Percentiles rank a stretch among this genome's conserved stretches.
Conservation (phyloP, 140 eudicot species). For the Eryngium alpinum region DNA sequence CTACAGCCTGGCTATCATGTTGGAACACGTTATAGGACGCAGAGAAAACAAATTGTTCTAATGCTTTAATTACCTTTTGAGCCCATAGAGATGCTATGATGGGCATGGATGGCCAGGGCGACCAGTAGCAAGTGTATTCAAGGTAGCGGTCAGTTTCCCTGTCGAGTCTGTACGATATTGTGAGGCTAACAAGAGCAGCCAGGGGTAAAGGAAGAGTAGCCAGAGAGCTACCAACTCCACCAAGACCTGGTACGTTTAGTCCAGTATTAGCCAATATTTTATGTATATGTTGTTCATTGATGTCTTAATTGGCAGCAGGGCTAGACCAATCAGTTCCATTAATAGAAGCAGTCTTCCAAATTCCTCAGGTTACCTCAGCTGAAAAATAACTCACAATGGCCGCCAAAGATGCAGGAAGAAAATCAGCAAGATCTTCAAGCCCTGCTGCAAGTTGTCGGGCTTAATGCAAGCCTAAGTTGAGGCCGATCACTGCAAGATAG, state of each 20-base stretch:
- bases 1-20: slow-evolving; percentile 70
- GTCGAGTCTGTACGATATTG: slow-evolving; percentile 84
- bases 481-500: no score
- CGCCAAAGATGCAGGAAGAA: slow-evolving; percentile 92
- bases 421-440: slow-evolving; percentile 85
- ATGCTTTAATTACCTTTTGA: slow-evolving; percentile 87
- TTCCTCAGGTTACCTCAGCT: slow-evolving; percentile 93
- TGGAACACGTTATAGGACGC: slow-evolving; percentile 85
- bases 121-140: slow-evolving; percentile 60
- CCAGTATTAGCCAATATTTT: slow-evolving; percentile 85
- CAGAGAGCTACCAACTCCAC: slow-evolving; percentile 57
- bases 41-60: slow-evolving; percentile 81
- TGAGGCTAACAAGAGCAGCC: slow-evolving; percentile 91
- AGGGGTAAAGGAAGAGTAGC: slow-evolving; percentile 87
- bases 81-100: slow-evolving; percentile 79
- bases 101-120: slow-evolving; percentile 98
- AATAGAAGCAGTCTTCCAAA: slow-evolving; percentile 96
- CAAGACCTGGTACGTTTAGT: slow-evolving; percentile 77
- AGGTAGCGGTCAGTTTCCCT: slow-evolving; percentile 53
- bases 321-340: slow-evolving; percentile 99
- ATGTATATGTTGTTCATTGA: slow-evolving; percentile 68
- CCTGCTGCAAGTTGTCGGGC: no score
- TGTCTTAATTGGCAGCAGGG: slow-evolving; percentile 80
- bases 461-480: no score
- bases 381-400: slow-evolving; percentile 84